Evolutionary conservation across 352 stramenopile species (phyloP).

Genomic region (Elongisporangium prolatum): DNA sequence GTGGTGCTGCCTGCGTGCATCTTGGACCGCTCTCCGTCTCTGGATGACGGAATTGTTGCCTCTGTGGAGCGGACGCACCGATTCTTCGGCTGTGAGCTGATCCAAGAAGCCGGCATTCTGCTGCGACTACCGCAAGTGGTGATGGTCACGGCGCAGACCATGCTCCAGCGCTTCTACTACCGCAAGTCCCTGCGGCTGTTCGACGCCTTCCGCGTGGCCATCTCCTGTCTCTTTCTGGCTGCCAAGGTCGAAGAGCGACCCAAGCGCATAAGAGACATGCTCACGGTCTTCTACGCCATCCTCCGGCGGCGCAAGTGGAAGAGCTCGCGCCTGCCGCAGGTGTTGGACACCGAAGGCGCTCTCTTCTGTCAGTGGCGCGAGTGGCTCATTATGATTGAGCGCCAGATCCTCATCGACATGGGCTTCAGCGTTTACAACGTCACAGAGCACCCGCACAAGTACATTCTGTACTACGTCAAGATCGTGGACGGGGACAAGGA

Average conservation of each 20-base stretch:
- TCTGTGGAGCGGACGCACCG: constrained; percentile 51
- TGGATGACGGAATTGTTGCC: constrained; percentile 27
- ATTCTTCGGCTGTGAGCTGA: constrained; percentile 87
- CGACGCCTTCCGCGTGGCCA: constrained; percentile 86
- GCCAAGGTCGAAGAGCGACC: constrained; percentile 88
- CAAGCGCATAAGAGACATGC: constrained; percentile 72
- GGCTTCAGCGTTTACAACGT: constrained; percentile 92
- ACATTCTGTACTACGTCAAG: constrained; percentile 92
- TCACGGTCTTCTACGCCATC: constrained; percentile 88
- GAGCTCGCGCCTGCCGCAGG: constrained; percentile 39
- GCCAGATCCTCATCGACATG: constrained; percentile 89
- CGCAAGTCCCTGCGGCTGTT: constrained; percentile 81
- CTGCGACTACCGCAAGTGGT: constrained; percentile 87
- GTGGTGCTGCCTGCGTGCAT: constrained; percentile 44
- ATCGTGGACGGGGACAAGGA: constrained; percentile 65
- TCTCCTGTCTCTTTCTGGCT: constrained; percentile 87
- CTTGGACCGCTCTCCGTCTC: constrained; percentile 46
- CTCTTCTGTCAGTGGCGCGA: constrained; percentile 72
- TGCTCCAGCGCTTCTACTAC: constrained; percentile 91
- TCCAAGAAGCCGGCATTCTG: constrained; percentile 87
- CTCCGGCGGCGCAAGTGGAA: constrained; percentile 63
- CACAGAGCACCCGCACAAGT: constrained; percentile 92
- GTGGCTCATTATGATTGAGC: constrained; percentile 86
- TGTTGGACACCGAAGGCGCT: constrained; percentile 60
- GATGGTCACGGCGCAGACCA: constrained; percentile 87